These are phyloP conservation scores for Coemansia furcata DNA, from an alignment of 192 early-diverging fungal genomes.

Conservation along the genomic window DNA sequence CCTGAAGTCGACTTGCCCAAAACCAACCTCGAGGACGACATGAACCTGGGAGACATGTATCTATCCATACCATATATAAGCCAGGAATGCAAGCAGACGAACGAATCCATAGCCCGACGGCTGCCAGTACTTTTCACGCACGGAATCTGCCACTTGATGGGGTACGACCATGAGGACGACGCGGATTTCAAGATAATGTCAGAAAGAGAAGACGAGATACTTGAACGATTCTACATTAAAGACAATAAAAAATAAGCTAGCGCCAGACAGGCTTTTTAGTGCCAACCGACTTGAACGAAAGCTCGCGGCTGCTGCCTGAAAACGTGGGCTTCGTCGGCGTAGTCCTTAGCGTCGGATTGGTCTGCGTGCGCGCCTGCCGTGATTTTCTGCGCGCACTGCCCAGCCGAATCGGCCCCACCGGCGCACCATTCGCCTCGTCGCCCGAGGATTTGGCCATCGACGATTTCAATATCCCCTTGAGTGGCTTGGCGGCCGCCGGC, in stretches of 20 bases:
- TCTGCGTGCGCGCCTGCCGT: conserved; percentile 30
- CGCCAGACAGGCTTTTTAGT: conserved; percentile 38
- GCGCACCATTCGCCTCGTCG: not conserved
- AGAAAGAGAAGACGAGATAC: conserved; percentile 32
- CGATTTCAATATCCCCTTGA: conserved; percentile 47
- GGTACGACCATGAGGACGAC: conserved; percentile 63
- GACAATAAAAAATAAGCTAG: conserved; percentile 12
- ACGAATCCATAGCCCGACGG: conserved; percentile 48
- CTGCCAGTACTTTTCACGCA: conserved; percentile 61
- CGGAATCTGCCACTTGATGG: conserved; percentile 67
- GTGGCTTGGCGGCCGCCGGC: conserved; percentile 32
- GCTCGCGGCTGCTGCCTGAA: conserved; percentile 11
- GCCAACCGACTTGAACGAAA: conserved; percentile 43
- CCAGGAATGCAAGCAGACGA: conserved; percentile 49
- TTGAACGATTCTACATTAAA: conserved; percentile 20
- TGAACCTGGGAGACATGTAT: conserved; percentile 63
- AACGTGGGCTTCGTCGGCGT: conserved; percentile 33
- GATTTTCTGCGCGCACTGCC: conserved; percentile 40
- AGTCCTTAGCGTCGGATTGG: conserved; percentile 25
- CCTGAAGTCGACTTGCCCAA: conserved; percentile 21
- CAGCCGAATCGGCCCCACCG: conserved; percentile 35
- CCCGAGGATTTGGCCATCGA: not conserved
- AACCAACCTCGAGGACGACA: conserved; percentile 46
- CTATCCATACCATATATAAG: conserved; percentile 59
- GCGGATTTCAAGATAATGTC: conserved; percentile 47